These are phyloP conservation scores for Chlamydomonas sp. DNA, from an alignment of 139 green algal species.

Conservation along the genomic window DNA sequence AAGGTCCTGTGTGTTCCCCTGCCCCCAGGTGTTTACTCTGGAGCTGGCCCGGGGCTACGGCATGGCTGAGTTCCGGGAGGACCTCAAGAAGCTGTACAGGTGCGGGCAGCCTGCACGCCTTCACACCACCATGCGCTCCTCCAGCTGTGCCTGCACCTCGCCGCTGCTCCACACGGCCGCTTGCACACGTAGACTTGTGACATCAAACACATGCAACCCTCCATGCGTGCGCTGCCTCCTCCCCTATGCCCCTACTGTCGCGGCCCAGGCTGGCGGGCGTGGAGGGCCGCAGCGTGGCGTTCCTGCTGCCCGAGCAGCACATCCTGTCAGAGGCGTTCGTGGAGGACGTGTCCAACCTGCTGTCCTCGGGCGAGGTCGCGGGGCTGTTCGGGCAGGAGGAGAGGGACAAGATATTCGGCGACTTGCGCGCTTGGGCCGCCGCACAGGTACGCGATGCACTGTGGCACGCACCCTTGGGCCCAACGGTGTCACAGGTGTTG, in stretches of 20 bases:
- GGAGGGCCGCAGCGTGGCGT: constrained; percentile 69
- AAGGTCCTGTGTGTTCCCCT: constrained; percentile 30
- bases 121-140: neutral
- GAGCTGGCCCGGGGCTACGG: constrained; percentile 79
- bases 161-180: no score
- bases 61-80: constrained; percentile 77
- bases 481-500: no score
- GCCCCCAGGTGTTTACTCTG: constrained; percentile 60
- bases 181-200: neutral
- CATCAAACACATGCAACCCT: neutral
- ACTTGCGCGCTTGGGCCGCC: constrained; percentile 39
- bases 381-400: constrained; percentile 50
- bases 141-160: no score
- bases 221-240: no score
- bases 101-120: neutral
- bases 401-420: constrained; percentile 28
- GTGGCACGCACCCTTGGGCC: neutral
- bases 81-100: constrained; percentile 85
- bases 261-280: constrained; percentile 67
- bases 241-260: neutral
- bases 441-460: neutral
- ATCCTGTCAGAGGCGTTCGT: constrained; percentile 81
- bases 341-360: constrained; percentile 87
- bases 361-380: constrained; percentile 83
- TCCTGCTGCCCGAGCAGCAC: constrained; percentile 86